Evolutionary conservation across 2,329 filamentous ascomycete genomes (phyloP).

Genomic region (Zymoseptoria pseudotritici): DNA sequence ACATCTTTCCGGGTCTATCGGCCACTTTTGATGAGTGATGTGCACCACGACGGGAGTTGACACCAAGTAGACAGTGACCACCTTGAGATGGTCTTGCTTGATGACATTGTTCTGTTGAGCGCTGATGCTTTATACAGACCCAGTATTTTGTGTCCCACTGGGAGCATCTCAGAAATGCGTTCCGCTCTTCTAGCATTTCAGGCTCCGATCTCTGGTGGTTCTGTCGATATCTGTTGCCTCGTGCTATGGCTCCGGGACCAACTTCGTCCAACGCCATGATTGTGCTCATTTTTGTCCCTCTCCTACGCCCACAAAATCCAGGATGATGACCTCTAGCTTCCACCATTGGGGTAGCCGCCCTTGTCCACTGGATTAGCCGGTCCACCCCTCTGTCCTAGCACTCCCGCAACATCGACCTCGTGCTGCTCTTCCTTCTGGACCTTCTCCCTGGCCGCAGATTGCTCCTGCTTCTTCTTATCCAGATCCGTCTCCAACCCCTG

Average conservation of each 20-base stretch:
- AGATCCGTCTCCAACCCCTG: slow-evolving; percentile 39
- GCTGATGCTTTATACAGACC: neutral
- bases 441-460: slow-evolving; percentile 35
- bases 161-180: neutral
- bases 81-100: neutral
- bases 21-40: neutral
- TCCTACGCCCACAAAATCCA: neutral
- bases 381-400: slow-evolving; percentile 40
- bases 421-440: slow-evolving; percentile 34
- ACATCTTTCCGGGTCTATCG: neutral
- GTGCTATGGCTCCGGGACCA: neutral
- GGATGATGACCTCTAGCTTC: slow-evolving; percentile 18
- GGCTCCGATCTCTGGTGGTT: neutral
- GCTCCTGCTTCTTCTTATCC: slow-evolving; percentile 46
- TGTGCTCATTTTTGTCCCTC: neutral
- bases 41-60: neutral
- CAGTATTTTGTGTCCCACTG: neutral
- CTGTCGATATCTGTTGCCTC: neutral
- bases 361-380: slow-evolving; percentile 35
- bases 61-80: neutral
- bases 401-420: slow-evolving; percentile 35
- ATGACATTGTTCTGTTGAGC: neutral
- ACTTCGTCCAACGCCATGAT: neutral
- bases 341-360: slow-evolving; percentile 35
- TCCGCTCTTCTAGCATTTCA: neutral